Base-by-base conservation (phyloP, 1,139 yeast species). In the Suhomyces yuchorum region DNA sequence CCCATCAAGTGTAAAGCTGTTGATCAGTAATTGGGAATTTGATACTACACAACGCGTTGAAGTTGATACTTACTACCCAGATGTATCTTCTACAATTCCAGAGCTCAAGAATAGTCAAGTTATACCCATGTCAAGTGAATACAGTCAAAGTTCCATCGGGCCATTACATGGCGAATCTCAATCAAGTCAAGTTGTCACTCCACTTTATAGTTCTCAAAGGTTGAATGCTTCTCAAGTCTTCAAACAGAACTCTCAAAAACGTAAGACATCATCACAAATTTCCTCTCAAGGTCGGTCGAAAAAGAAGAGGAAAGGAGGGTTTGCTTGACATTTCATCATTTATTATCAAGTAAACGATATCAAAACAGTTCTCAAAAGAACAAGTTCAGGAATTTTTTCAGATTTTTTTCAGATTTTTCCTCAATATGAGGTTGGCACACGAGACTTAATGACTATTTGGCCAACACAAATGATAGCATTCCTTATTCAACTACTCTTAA, bases 251-350 rank as follows among this genome's bases (percentile, higher is more conserved):
- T 53, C 56, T 5, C 57, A 54, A 24, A 49, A 45, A 35, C 35
- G 48, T 18, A 33, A 26, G 33, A 22, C 15, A n/a, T 41, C 49
- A 8, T 50, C 55, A 4, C 56, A 51, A 43, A 37, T n/a, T 4
- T 49, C 49, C 4, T 50, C 41, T 45, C 58, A 46, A 53, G 39
- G 43, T 55, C 54, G 49, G 43, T 46, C 50, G 46, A 60, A 63
- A 43, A 60, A 61, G 52, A 68, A 62, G 52, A 67, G 64, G 51
- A 59, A 60, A 52, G 63, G 65, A 32, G 75, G 71, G 15, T 70
- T 70, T 55, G 66, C 62, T 34, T 66, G 51, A 54, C 6, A 15
- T 33, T 33, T 15, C 8, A 9, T n/a, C n/a, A n/a, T n/a, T n/a
- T n/a, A 17, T 8, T 17, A 9, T 8, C 26, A 23, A 23, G 9